These are phyloP conservation scores for Ophiosphaerella herpotricha DNA, from an alignment of 2,329 filamentous ascomycete species.

Conservation along the genomic window DNA sequence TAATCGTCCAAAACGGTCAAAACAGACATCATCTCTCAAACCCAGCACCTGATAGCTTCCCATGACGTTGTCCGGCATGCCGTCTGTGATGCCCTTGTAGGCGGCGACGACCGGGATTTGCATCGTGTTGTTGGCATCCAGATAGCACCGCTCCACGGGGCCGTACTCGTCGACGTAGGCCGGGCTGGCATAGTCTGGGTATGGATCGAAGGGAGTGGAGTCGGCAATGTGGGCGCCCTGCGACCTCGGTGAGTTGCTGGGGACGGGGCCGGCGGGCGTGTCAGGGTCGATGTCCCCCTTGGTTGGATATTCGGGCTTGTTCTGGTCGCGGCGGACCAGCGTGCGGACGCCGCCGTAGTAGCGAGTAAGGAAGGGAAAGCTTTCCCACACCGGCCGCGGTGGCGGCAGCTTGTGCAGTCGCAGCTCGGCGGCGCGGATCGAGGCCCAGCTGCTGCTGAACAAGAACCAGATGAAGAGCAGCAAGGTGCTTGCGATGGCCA, in stretches of 20 bases:
- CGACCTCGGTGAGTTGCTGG: conserved; percentile 31
- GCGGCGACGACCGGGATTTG: conserved; percentile 72
- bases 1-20: conserved; percentile 85
- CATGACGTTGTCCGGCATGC: conserved; percentile 81
- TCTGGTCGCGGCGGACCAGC: conserved; percentile 67
- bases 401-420: conserved; percentile 64
- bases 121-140: conserved; percentile 70
- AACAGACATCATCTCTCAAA: conserved; percentile 84
- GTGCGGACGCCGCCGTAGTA: conserved; percentile 88
- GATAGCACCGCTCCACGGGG: conserved; percentile 74
- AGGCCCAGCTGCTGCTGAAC: conserved; percentile 72
- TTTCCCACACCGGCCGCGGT: conserved; percentile 79
- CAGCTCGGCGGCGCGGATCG: conserved; percentile 65
- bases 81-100: conserved; percentile 77
- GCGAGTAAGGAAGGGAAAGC: conserved; percentile 80
- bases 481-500: conserved; percentile 70
- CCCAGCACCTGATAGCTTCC: conserved; percentile 85
- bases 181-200: conserved; percentile 65
- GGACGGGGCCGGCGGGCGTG: conserved; percentile 28
- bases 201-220: conserved; percentile 64
- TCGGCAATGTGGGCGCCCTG: conserved; percentile 34
- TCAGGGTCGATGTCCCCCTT: conserved; percentile 57
- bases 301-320: conserved; percentile 80
- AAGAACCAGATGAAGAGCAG: conserved; percentile 78
- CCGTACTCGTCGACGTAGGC: conserved; percentile 62